Base-by-base conservation (phyloP, 306 rosid species). In the Vigna hirtella region DNA sequence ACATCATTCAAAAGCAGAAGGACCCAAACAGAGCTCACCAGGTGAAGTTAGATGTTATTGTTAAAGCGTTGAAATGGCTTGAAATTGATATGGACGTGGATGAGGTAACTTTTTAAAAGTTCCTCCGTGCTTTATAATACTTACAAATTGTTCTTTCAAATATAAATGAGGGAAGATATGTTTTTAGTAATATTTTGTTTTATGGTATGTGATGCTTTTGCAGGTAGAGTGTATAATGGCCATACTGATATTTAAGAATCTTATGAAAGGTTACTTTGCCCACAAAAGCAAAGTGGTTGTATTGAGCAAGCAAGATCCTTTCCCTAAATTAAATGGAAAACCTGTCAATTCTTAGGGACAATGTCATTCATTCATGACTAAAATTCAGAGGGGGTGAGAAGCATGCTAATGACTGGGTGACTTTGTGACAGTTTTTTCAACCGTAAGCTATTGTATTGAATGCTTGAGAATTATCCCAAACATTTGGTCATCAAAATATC, bases 211-310 rank as follows among this genome's bases (percentile, higher is more conserved):
- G 52, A 52, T 76, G 53, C 71, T 73, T 73, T 79, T 88, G 90
- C 88, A 95, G 98, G 99, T 95, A 62, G 99, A 93, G 77, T 96
- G 99, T 81, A 93, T 96, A 73, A 85, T 93, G 91, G 94, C 97
- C 77, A 93, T 96, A 61, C 79, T 96, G 79, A 93, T 96, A 82
- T 85, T 79, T 72, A 90, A 93, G 85, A 90, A 90, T 87, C 98
- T 91, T 0, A 83, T 95, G 52, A 95, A 89, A 77, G 99, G 99
- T 55, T 95, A 95, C 83, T 95, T 95, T 61, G 97, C 98, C 52
- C 99, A 96, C 87, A 96, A 93, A 88, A 93, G 99, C 87, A 91
- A 91, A 85, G 97, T 96, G 30, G 97, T 86, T 50, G 99, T 91
- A 78, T 86, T 96, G 80, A 96, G 98, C 93, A 93, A 93, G 90